These are phyloP conservation scores for Acrodontium crateriforme DNA, from an alignment of 2,329 filamentous ascomycete genomes.

Conservation along the genomic window DNA sequence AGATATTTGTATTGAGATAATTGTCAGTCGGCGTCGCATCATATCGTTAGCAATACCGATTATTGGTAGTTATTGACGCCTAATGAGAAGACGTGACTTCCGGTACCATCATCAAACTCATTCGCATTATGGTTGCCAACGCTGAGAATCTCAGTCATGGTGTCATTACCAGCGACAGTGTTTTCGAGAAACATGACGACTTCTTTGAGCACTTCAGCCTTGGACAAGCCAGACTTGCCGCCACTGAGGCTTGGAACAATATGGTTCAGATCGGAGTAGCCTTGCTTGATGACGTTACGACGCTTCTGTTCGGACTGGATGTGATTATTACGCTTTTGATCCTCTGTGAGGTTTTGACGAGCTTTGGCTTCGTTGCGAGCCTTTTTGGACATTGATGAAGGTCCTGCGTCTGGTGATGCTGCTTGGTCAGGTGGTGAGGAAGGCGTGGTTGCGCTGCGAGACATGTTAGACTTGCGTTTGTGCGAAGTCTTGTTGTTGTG, in stretches of 20 bases:
- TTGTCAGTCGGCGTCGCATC: too few species aligned
- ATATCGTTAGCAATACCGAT: too few species aligned
- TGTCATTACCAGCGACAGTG: slow-evolving; percentile 4
- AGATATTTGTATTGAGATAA: too few species aligned
- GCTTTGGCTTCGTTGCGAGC: slow-evolving; percentile 1
- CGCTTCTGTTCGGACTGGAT: slow-evolving; percentile 81
- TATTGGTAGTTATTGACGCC: too few species aligned
- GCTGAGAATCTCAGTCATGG: too few species aligned
- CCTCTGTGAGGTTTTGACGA: slow-evolving; percentile 51
- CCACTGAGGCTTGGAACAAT: slow-evolving; percentile 62
- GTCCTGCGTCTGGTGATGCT: slow-evolving; percentile 2
- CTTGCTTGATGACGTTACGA: slow-evolving; percentile 65
- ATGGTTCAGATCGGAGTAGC: slow-evolving; percentile 65
- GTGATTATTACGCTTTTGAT: slow-evolving; percentile 75
- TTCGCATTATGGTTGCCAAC: too few species aligned
- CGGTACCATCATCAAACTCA: too few species aligned
- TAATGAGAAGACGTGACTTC: too few species aligned
- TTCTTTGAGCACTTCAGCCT: slow-evolving; percentile 64
- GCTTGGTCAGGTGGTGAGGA: background rate
- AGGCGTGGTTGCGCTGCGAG: background rate
- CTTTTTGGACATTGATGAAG: background rate
- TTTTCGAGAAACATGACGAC: slow-evolving; percentile 60
- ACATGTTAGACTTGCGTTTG: slow-evolving; percentile 4
- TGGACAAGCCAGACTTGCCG: slow-evolving; percentile 55
- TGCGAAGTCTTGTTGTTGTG: slow-evolving; percentile 5